These are phyloP conservation scores for Rosa persica DNA, from an alignment of 306 rosid genomes.

Conservation along the genomic window DNA sequence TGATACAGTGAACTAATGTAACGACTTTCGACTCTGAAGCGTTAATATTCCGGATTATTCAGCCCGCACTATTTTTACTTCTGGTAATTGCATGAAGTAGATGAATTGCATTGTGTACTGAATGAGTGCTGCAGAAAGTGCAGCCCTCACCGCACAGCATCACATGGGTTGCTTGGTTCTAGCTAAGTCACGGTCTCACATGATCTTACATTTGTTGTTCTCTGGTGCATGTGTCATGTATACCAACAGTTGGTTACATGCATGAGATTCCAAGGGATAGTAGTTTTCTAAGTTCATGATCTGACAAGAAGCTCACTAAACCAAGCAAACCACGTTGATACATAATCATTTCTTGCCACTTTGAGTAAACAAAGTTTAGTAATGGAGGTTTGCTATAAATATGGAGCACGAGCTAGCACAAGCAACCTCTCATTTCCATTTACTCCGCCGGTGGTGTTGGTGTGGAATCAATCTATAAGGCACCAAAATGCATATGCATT, in stretches of 20 bases:
- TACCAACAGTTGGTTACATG: not conserved
- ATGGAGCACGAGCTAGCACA: constrained; percentile 4
- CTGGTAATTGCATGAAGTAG: too few species aligned
- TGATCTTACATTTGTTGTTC: not conserved
- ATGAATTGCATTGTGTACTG: too few species aligned
- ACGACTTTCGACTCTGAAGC: too few species aligned
- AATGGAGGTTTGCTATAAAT: not conserved
- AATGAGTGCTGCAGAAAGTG: not conserved
- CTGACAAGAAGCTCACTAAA: not conserved
- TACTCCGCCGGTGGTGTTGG: constrained; percentile 8
- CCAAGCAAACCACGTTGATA: not conserved
- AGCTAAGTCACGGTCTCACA: not conserved
- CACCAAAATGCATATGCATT: not conserved
- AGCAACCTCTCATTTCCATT: not conserved
- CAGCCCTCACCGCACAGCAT: not conserved
- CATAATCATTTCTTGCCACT: not conserved
- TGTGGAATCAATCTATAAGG: not conserved
- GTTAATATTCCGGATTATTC: too few species aligned
- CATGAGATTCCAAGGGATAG: not conserved
- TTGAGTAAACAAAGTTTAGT: not conserved
- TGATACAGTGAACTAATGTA: too few species aligned
- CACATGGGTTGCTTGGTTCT: not conserved
- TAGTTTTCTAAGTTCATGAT: not conserved
- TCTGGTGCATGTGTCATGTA: not conserved
- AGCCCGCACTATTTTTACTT: too few species aligned